Conservation (phyloP, 257 asterid species). For the Solanum habrochaites region DNA sequence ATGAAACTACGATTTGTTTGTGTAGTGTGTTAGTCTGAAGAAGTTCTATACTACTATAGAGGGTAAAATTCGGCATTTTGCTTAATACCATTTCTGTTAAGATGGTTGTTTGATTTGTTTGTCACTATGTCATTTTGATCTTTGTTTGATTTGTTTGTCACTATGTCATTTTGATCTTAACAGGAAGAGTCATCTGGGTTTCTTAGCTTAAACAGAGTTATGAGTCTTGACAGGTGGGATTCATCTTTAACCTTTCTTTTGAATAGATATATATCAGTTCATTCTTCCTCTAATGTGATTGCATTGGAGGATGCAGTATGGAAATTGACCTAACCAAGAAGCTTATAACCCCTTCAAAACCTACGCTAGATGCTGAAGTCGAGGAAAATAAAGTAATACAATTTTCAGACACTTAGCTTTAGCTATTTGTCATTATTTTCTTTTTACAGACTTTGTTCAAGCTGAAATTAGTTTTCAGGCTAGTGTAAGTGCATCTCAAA, state of each 20-base stretch:
- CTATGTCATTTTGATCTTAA: not conserved
- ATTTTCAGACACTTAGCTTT: not conserved
- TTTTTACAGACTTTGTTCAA: too few species aligned
- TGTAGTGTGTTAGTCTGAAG: not conserved
- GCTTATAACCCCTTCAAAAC: slow-evolving; percentile 30
- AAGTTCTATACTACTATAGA: not conserved
- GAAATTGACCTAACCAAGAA: slow-evolving; percentile 70
- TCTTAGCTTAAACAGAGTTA: slow-evolving; percentile 86
- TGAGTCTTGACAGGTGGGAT: slow-evolving; percentile 77
- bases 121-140: not conserved
- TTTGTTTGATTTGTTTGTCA: not conserved
- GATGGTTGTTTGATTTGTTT: not conserved
- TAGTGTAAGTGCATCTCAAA: slow-evolving; percentile 23
- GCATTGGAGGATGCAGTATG: slow-evolving; percentile 31
- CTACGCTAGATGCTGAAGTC: slow-evolving; percentile 18
- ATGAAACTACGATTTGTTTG: not conserved
- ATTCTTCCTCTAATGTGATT: not conserved
- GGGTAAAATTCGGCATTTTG: not conserved
- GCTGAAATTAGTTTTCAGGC: slow-evolving; percentile 25
- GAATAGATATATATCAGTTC: not conserved
- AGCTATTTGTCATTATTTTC: not conserved
- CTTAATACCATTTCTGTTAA: not conserved
- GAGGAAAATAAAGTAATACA: slow-evolving; percentile 37
- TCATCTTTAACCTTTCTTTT: not conserved
- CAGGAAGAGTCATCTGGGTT: slow-evolving; percentile 83